Conservation (phyloP, 192 early-diverging fungal species). For the Coemansia sp. region DNA sequence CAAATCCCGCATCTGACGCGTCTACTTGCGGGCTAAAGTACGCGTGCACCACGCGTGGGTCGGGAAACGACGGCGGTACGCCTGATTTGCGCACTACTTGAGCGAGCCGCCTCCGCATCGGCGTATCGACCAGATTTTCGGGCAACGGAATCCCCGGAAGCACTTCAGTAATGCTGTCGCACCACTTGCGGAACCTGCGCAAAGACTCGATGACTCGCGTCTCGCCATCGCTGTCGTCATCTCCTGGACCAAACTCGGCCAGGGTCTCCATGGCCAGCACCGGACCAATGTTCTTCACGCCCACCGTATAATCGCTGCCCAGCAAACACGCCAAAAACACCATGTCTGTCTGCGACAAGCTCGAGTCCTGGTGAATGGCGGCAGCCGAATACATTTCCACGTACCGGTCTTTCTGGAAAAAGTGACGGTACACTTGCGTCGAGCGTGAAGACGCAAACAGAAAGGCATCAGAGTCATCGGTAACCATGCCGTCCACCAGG, state of each 20-base stretch:
- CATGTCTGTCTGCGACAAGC: constrained; percentile 67
- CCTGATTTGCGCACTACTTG: constrained; percentile 65
- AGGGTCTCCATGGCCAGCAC: constrained; percentile 90
- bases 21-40: constrained; percentile 78
- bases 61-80: constrained; percentile 79
- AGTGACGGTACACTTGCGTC: constrained; percentile 78
- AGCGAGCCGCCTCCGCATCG: constrained; percentile 46
- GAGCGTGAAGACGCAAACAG: constrained; percentile 75
- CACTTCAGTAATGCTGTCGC: constrained; percentile 44
- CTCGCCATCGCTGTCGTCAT: constrained; percentile 15
- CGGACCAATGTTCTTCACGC: constrained; percentile 82
- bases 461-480: constrained; percentile 97
- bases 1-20: constrained; percentile 20
- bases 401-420: constrained; percentile 88
- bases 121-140: constrained; percentile 31
- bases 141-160: constrained; percentile 43
- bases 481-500: constrained; percentile 92
- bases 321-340: constrained; percentile 86
- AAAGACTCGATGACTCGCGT: constrained; percentile 31
- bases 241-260: constrained; percentile 61
- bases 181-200: constrained; percentile 35
- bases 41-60: constrained; percentile 70
- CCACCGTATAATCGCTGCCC: constrained; percentile 97
- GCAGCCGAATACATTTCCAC: constrained; percentile 79
- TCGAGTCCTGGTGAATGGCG: constrained; percentile 67